Conservation (phyloP, 2,329 filamentous ascomycete genomes). For the Zopfia rhizophila region DNA sequence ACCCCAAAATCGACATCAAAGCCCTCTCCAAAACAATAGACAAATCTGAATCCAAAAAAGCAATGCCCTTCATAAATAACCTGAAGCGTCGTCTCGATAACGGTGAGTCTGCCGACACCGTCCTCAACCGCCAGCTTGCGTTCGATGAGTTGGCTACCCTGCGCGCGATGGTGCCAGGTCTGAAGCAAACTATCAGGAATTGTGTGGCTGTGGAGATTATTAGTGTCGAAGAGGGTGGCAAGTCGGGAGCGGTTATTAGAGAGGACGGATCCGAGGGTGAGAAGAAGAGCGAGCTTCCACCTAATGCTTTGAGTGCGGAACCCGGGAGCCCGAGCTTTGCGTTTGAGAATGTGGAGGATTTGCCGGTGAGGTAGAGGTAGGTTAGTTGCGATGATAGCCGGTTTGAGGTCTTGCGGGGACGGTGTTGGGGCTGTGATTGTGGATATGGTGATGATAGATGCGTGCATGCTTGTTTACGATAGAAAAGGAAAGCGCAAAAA, state of each 20-base stretch:
- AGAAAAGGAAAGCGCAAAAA: too few species aligned
- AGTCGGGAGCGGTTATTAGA: slow-evolving; percentile 67
- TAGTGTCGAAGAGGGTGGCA: slow-evolving; percentile 74
- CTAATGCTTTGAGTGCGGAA: slow-evolving; percentile 76
- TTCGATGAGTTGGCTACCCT: slow-evolving; percentile 87
- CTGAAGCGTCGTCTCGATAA: slow-evolving; percentile 83
- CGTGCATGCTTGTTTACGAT: too few species aligned
- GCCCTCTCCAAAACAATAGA: slow-evolving; percentile 79
- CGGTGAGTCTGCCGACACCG: slow-evolving; percentile 72
- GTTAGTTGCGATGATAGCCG: too few species aligned
- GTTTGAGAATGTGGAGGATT: slow-evolving; percentile 77
- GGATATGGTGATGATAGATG: too few species aligned
- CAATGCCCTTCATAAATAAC: slow-evolving; percentile 93
- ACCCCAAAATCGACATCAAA: slow-evolving; percentile 77
- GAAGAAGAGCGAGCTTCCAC: slow-evolving; percentile 66
- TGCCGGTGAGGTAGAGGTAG: slow-evolving; percentile 37
- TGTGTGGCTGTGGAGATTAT: slow-evolving; percentile 78
- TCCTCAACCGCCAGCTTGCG: slow-evolving; percentile 84
- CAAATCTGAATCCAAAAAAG: slow-evolving; percentile 95
- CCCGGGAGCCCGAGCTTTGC: slow-evolving; percentile 84
- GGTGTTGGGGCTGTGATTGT: too few species aligned
- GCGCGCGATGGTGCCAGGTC: slow-evolving; percentile 77
- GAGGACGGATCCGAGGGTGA: slow-evolving; percentile 66
- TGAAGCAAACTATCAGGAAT: slow-evolving; percentile 78
- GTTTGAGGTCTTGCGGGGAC: too few species aligned